Evolutionary conservation across 148 eudicot species (phyloP).

Genomic region (Rhododendron williamsianum): DNA sequence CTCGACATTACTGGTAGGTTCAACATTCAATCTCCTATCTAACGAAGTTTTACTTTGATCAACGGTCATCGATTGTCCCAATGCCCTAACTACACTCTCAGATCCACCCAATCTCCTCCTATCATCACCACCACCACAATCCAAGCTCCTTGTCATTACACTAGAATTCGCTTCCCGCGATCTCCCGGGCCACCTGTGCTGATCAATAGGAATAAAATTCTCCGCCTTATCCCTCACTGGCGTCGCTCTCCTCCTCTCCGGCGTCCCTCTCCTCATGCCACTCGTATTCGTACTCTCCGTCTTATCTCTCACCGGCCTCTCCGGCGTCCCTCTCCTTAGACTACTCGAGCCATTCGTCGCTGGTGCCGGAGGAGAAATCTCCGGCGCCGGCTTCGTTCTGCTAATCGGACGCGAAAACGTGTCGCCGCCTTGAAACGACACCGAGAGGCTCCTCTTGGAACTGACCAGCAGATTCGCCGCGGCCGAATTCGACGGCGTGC

Average conservation of each 20-base stretch:
- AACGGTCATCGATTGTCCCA: conserved; percentile 36
- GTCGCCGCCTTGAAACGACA: conserved; percentile 81
- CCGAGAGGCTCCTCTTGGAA: conserved; percentile 58
- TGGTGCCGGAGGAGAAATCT: conserved; percentile 21
- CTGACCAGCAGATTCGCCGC: conserved; percentile 52
- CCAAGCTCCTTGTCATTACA: conserved; percentile 51
- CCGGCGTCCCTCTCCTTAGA: conserved; percentile 32
- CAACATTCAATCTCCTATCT: not conserved
- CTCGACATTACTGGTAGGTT: not conserved
- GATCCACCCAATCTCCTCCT: conserved; percentile 45
- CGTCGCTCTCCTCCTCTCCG: conserved; percentile 54
- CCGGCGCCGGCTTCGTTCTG: conserved; percentile 39
- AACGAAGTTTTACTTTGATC: conserved; percentile 18
- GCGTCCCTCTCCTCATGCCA: conserved; percentile 28
- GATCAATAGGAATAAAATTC: conserved; percentile 38
- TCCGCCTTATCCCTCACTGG: conserved; percentile 37
- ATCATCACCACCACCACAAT: conserved; percentile 35
- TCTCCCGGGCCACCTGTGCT: conserved; percentile 72
- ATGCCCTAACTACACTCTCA: conserved; percentile 35
- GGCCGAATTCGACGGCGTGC: conserved; percentile 14
- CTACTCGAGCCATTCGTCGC: conserved; percentile 7
- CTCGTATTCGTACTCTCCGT: not conserved
- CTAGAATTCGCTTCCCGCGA: conserved; percentile 24
- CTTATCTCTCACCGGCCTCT: conserved; percentile 28
- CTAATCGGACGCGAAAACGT: conserved; percentile 33